A percentile compares a stretch with the other conserved stretches of the same genome.
phyloP scores from a whole-genome alignment of 306 rosid species.

The Corylus heterophylla region DNA sequence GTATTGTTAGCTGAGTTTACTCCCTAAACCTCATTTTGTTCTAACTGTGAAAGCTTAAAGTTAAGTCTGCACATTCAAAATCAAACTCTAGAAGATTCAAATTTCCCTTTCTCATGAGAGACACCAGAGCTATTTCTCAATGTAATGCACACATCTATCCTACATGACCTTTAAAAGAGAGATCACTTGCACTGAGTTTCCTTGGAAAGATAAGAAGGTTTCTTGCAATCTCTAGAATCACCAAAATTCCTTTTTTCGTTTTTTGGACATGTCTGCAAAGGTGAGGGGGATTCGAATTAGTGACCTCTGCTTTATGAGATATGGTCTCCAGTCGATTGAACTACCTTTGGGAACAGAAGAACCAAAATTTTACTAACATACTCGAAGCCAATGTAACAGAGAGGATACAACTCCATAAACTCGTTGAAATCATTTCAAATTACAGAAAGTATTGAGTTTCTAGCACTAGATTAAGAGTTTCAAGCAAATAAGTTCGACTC shows the following conservation, averaged over 20 bases:
- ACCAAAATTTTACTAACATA: no score
- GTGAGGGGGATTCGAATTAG: no score
- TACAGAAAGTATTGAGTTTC: neutral
- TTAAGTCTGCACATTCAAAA: neutral
- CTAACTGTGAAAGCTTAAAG: neutral
- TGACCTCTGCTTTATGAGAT: no score
- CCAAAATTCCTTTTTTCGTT: no score
- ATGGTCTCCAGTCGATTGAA: no score
- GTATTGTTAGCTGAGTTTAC: neutral
- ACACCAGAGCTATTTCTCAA: neutral
- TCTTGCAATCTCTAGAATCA: no score
- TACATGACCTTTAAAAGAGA: neutral
- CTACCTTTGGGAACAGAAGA: no score
- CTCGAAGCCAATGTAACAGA: neutral
- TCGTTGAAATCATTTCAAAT: neutral
- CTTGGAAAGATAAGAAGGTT: no score
- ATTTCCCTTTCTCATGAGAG: neutral
- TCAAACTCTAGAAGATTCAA: neutral
- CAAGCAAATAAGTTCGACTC: neutral
- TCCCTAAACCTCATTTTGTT: neutral
- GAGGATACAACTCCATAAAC: neutral
- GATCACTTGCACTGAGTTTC: neutral
- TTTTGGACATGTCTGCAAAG: no score
- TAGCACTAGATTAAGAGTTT: no score
- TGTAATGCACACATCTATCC: neutral